These are phyloP conservation scores for Boletellus ananiceps DNA, from an alignment of 768 basidiomycete species.

Conservation along the genomic window DNA sequence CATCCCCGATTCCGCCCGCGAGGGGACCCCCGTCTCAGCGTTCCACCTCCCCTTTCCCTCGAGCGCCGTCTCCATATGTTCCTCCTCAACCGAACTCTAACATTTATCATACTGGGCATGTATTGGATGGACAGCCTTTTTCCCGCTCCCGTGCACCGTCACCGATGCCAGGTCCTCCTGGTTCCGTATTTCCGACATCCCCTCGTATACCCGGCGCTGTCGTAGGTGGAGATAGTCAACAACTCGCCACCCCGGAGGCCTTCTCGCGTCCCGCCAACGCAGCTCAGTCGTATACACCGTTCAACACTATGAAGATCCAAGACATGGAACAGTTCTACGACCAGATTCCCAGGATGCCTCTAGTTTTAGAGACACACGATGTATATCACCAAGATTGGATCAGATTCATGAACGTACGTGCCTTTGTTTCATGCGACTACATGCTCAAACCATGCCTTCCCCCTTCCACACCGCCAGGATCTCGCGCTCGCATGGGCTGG, in stretches of 20 bases:
- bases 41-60: constrained; percentile 30
- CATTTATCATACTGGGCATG: constrained; percentile 55
- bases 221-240: constrained; percentile 29
- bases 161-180: constrained; percentile 46
- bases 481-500: constrained; percentile 71
- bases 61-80: constrained; percentile 28
- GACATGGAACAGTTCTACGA: constrained; percentile 75
- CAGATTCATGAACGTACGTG: constrained; percentile 68
- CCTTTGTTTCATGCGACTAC: constrained; percentile 3
- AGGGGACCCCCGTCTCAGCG: constrained; percentile 16
- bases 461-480: constrained; percentile 43
- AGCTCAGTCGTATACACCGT: constrained; percentile 61
- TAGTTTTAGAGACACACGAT: constrained; percentile 69
- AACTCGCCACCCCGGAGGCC: constrained; percentile 61
- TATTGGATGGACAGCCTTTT: constrained; percentile 51
- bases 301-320: constrained; percentile 65
- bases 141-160: constrained; percentile 44
- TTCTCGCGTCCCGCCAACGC: constrained; percentile 71
- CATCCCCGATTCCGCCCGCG: constrained; percentile 28
- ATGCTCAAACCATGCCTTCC: not conserved
- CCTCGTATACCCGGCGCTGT: constrained; percentile 24
- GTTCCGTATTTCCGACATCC: constrained; percentile 24
- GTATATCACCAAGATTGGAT: constrained; percentile 78
- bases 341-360: constrained; percentile 65
- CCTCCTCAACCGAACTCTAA: constrained; percentile 20